These are phyloP conservation scores for Monosporascus sp. DNA, from an alignment of 2,329 filamentous ascomycete species.

Conservation along the genomic window DNA sequence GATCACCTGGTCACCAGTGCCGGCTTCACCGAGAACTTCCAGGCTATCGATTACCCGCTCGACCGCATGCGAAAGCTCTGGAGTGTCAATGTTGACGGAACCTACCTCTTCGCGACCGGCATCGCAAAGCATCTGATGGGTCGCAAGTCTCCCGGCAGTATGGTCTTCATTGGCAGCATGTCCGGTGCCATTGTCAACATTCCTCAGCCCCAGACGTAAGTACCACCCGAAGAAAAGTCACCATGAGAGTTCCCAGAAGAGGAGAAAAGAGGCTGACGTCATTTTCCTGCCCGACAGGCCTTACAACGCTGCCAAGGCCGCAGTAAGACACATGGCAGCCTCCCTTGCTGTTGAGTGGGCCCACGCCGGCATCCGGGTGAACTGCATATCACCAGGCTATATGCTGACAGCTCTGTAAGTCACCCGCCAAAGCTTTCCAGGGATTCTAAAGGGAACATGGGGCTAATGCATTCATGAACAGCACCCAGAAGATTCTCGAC, in stretches of 20 bases:
- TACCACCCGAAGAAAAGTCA: conserved; percentile 5
- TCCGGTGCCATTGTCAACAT: conserved; percentile 90
- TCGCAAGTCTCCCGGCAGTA: conserved; percentile 71
- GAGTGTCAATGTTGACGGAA: conserved; percentile 89
- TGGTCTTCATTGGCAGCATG: conserved; percentile 96
- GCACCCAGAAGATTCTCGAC: conserved; percentile 88
- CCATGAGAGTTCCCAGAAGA: neutral
- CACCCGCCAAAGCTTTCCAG: neutral
- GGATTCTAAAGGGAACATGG: neutral
- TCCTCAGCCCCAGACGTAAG: conserved; percentile 79
- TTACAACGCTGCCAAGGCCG: conserved; percentile 91
- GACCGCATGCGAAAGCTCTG: conserved; percentile 91
- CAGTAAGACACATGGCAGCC: conserved; percentile 79
- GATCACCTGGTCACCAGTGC: conserved; percentile 94
- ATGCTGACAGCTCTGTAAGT: conserved; percentile 90
- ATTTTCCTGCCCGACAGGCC: conserved; percentile 40
- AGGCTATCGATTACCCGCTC: conserved; percentile 84
- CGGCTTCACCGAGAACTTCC: conserved; percentile 93
- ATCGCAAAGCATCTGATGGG: conserved; percentile 87
- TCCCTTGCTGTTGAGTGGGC: conserved; percentile 95
- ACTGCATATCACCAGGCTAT: conserved; percentile 92
- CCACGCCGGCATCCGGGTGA: conserved; percentile 79
- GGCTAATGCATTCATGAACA: conserved; percentile 29
- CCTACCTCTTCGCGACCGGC: conserved; percentile 79
- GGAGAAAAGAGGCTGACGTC: conserved; percentile 7